Base-by-base conservation (phyloP, 371 early-diverging fungal genomes). In the Rhizomucor miehei region DNA sequence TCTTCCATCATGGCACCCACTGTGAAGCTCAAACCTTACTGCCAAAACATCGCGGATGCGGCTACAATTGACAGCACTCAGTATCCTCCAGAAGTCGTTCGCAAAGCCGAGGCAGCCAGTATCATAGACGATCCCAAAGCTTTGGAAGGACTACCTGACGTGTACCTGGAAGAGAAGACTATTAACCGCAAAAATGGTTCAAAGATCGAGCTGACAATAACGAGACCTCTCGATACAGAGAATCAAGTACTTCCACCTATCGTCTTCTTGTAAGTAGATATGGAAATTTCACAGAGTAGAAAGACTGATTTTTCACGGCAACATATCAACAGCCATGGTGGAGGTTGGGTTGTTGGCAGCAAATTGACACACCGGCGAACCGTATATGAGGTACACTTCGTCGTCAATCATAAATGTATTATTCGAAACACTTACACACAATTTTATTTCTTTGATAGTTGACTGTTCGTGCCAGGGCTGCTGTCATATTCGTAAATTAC, bases 261-360 rank as follows among this genome's bases (percentile, higher is more conserved):
- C 21, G 39, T 61, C 19, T 61, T 41, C 36, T 41, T 48, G 57
- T 56, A 17, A 56, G 57, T 49, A 3, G 19, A 25, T 43, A n/a
- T 14, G 1, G 1, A 3, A 12, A 35, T 3, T 11, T 19, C 16
- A 23, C 12, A 14, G 17, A 17, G 13, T n/a, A n/a, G n/a, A n/a
- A n/a, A n/a, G n/a, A n/a, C 2, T 16, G 13, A 41, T 41, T 6
- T 19, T 11, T 16, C 41, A 41, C 11, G 41, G 17, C 12, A 19
- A 2, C 25, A 51, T n/a, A 17, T 11, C 10, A 38, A 19, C 39
- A 62, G 56, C 10, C 66, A 66, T 40, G 63, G 63, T 1, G 63
- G 59, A 3, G 63, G 59, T 13, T 66, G 55, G 57, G 39, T 58
- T 0, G 36, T 59, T 37, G 58, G 62, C 12, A 48, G 54, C 48